Conservation (phyloP, 2,329 filamentous ascomycete genomes). For the Ambrosiella cleistominuta region DNA sequence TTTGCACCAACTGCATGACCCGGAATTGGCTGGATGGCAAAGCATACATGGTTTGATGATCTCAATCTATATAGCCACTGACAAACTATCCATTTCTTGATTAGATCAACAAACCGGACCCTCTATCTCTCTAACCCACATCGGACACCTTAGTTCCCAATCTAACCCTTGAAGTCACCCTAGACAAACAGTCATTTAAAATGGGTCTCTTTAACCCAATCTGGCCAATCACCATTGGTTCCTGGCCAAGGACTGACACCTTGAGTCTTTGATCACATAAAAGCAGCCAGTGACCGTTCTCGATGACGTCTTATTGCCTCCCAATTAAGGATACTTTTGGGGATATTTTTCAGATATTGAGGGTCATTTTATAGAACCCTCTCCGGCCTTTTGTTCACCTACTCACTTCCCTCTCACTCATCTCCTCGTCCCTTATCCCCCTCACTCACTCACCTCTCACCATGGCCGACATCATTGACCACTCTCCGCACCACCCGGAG, state of each 20-base stretch:
- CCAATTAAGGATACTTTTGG: neutral
- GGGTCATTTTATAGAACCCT: neutral
- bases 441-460: slow-evolving; percentile 15
- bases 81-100: neutral
- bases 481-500: slow-evolving; percentile 73
- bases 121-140: too few species aligned
- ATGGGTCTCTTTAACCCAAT: slow-evolving; percentile 1
- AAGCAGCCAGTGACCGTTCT: neutral
- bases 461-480: slow-evolving; percentile 47
- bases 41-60: too few species aligned
- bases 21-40: too few species aligned
- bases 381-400: neutral
- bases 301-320: neutral
- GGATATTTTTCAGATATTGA: neutral
- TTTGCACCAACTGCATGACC: too few species aligned
- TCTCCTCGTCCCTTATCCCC: neutral
- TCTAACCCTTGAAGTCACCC: neutral
- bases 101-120: neutral
- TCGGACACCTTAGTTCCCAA: neutral
- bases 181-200: slow-evolving; percentile 3
- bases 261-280: neutral
- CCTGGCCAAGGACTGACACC: neutral
- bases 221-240: neutral
- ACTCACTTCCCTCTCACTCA: neutral
- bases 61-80: too few species aligned